Evolutionary conservation across 306 rosid species (phyloP).

Genomic region (Lathyrus aphaca): DNA sequence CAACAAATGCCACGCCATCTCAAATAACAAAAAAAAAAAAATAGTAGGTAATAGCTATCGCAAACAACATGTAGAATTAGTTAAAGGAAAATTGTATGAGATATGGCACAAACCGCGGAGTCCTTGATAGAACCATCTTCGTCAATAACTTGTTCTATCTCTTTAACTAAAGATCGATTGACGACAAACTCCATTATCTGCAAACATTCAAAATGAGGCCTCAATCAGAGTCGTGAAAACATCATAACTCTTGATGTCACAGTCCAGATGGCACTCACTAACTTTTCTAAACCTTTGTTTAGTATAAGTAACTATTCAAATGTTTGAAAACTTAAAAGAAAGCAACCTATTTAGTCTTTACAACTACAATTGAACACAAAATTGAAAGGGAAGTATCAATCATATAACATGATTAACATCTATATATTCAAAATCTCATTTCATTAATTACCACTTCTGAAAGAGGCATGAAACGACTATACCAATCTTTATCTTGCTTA

Average conservation of each 20-base stretch:
- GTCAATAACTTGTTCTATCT: slow-evolving; percentile 72
- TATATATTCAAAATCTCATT: slow-evolving; percentile 28
- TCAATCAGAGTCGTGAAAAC: neutral
- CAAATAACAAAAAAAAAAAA: slow-evolving; percentile 25
- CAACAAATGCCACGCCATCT: slow-evolving; percentile 33
- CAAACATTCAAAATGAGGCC: slow-evolving; percentile 34
- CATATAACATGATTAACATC: neutral
- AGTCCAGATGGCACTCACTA: neutral
- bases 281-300: neutral
- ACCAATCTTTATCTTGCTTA: slow-evolving; percentile 78
- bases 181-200: slow-evolving; percentile 75
- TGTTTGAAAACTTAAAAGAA: neutral
- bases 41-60: slow-evolving; percentile 23
- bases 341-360: neutral
- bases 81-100: slow-evolving; percentile 29
- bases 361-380: neutral
- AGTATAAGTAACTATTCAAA: neutral
- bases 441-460: slow-evolving; percentile 69
- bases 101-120: slow-evolving; percentile 80
- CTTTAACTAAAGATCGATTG: slow-evolving; percentile 70
- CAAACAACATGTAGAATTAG: neutral
- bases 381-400: neutral
- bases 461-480: slow-evolving; percentile 82
- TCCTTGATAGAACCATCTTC: slow-evolving; percentile 88
- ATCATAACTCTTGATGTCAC: neutral